Evolutionary conservation across 768 basidiomycete genomes (phyloP).

Genomic region (Hypsizygus marmoreus): DNA sequence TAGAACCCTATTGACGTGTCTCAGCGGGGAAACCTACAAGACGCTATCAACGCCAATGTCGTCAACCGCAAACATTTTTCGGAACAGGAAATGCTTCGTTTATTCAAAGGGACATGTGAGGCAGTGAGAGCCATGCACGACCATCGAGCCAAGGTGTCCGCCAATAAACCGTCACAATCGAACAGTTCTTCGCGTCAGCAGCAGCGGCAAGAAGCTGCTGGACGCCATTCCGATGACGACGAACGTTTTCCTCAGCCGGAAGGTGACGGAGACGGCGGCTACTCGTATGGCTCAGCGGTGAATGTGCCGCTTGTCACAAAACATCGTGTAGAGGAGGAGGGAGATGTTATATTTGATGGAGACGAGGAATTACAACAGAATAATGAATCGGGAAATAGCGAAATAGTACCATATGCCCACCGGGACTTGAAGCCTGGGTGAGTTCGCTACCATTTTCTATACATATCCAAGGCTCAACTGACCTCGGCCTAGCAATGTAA

Average conservation of each 20-base stretch:
- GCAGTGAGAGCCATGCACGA: slow-evolving; percentile 95
- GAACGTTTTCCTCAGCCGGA: slow-evolving; percentile 77
- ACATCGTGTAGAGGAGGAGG: slow-evolving; percentile 50
- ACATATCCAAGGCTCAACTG: not conserved
- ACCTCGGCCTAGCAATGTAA: slow-evolving; percentile 73
- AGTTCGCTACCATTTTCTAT: slow-evolving; percentile 26
- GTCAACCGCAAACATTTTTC: slow-evolving; percentile 82
- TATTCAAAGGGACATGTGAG: slow-evolving; percentile 94
- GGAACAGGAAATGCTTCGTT: slow-evolving; percentile 83
- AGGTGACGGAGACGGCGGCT: slow-evolving; percentile 72
- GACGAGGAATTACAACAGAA: slow-evolving; percentile 65
- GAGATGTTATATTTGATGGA: slow-evolving; percentile 74
- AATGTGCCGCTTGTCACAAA: slow-evolving; percentile 64
- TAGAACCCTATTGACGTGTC: slow-evolving; percentile 1
- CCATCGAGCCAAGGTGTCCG: slow-evolving; percentile 61
- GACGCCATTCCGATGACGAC: slow-evolving; percentile 52
- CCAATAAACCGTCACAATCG: slow-evolving; percentile 19
- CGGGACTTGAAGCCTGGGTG: slow-evolving; percentile 96
- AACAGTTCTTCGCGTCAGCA: slow-evolving; percentile 20
- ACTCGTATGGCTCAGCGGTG: slow-evolving; percentile 61
- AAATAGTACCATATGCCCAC: slow-evolving; percentile 90
- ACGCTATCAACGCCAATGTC: slow-evolving; percentile 85
- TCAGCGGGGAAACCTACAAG: slow-evolving; percentile 92
- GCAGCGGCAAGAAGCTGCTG: slow-evolving; percentile 27
- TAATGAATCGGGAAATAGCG: slow-evolving; percentile 43